Conservation (phyloP, 352 stramenopile species). For the Phytophthora colocasiae region DNA sequence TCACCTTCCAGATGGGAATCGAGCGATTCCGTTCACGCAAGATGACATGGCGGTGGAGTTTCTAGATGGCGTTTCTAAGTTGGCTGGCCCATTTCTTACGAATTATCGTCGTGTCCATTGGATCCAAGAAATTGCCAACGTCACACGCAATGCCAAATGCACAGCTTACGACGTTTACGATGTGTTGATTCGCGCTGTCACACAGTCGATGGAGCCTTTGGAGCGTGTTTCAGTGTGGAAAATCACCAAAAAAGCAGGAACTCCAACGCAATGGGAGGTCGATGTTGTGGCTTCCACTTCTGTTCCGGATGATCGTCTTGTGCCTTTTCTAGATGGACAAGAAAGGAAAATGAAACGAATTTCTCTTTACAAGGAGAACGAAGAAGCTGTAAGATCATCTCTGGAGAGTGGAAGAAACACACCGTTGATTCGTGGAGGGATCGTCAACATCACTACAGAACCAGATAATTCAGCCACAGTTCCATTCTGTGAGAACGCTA, state of each 20-base stretch:
- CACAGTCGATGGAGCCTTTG: constrained; percentile 47
- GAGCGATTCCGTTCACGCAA: constrained; percentile 45
- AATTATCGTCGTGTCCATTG: constrained; percentile 62
- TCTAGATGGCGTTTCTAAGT: constrained; percentile 47
- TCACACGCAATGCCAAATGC: constrained; percentile 44
- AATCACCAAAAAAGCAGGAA: constrained; percentile 31
- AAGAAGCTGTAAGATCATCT: constrained; percentile 22
- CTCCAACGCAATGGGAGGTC: constrained; percentile 36
- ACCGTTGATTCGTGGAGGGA: constrained; percentile 29
- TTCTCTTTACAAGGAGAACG: constrained; percentile 59
- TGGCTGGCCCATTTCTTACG: constrained; percentile 53
- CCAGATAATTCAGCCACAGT: background rate
- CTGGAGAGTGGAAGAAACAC: constrained; percentile 7
- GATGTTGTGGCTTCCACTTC: constrained; percentile 62
- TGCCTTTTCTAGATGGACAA: constrained; percentile 64
- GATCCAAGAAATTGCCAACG: constrained; percentile 51
- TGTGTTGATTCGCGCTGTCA: constrained; percentile 51
- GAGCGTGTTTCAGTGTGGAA: constrained; percentile 67
- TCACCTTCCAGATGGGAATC: constrained; percentile 37
- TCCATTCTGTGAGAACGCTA: constrained; percentile 41
- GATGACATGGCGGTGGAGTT: constrained; percentile 65
- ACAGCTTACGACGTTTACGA: constrained; percentile 68
- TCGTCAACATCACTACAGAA: constrained; percentile 17
- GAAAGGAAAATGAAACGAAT: constrained; percentile 73
- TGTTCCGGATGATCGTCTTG: constrained; percentile 62